Base-by-base conservation (phyloP, 306 rosid species). In the Calophaca sinica region DNA sequence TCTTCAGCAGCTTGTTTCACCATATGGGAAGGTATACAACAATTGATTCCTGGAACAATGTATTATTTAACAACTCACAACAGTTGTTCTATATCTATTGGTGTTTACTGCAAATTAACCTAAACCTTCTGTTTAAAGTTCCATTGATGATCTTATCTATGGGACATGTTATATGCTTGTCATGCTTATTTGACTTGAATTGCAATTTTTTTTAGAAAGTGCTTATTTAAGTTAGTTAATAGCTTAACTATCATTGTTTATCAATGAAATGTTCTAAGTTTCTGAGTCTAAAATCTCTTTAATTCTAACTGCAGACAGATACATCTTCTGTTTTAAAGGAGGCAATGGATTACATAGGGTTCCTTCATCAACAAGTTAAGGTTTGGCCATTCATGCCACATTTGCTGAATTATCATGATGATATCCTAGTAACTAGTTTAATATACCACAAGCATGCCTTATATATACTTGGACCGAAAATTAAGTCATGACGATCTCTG, bases 321-420 rank as follows among this genome's bases (percentile, higher is more conserved):
- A 94, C 99, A 28, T 96, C 99, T 73, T 94, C 99, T 76, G 99
- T 94, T 78, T 87, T 94, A 48, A 70, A 62, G 65, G 99, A 88
- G 84, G 99, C 97, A 39, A 94, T 90, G 97, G 96, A 90, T 20
- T 94, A 94, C 68, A 90, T 94, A 84, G 85, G 78, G 29, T 94
- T 94, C 87, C 97, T 94, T 84, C 99, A 94, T 29, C 86, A 92
- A 58, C 99, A 94, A 94, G 96, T 94, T 81, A 90, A 94, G 99
- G 99, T 92, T 76, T 60, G 96, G 77, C 82, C 82, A 69, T 54
- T 87, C 81, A 68, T 76, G 44, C 80, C 9, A 72, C 68, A 44
- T 29, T 55, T 57, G 39, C 74, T 73, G 60, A 51, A 45, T 63
- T 72, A 67, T 68, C 14, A 6, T 44, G 7, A 54, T 41, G 31